These are phyloP conservation scores for Geotrichum europaeum DNA, from an alignment of 1,139 yeast species.

Conservation along the genomic window DNA sequence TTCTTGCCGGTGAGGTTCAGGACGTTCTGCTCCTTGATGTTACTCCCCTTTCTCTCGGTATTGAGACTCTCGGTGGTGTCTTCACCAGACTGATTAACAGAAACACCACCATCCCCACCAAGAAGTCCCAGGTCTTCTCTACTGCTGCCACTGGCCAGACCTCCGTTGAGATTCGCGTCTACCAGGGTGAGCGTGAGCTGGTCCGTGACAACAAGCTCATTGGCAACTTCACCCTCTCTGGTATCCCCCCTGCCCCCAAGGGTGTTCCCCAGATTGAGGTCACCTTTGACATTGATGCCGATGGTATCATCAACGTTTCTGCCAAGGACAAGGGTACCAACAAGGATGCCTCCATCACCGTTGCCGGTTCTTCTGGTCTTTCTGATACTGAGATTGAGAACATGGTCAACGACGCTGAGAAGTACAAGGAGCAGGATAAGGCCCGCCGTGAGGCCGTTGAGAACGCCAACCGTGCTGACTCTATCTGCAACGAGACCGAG, in stretches of 20 bases:
- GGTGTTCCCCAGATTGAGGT: slow-evolving; percentile 99
- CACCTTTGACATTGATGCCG: slow-evolving; percentile 95
- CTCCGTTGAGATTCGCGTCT: slow-evolving; percentile 95
- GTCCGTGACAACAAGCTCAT: slow-evolving; percentile 97
- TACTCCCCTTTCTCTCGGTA: slow-evolving; percentile 95
- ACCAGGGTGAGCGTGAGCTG: slow-evolving; percentile 99
- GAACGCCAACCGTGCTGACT: slow-evolving; percentile 95
- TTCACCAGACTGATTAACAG: slow-evolving; percentile 96
- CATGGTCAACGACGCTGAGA: slow-evolving; percentile 98
- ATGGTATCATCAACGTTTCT: slow-evolving; percentile 97
- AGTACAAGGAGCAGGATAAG: slow-evolving; percentile 94
- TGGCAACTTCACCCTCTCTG: slow-evolving; percentile 94
- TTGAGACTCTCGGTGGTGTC: slow-evolving; percentile 98
- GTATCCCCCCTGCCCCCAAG: slow-evolving; percentile 97
- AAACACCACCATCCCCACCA: slow-evolving; percentile 96
- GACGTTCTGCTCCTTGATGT: slow-evolving; percentile 93
- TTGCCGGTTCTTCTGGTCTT: slow-evolving; percentile 97
- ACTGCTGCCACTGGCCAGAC: slow-evolving; percentile 99
- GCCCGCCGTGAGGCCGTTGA: slow-evolving; percentile 92
- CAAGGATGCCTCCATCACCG: slow-evolving; percentile 98
- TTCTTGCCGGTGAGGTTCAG: slow-evolving; percentile 95
- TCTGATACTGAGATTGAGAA: slow-evolving; percentile 94
- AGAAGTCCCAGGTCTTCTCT: slow-evolving; percentile 94
- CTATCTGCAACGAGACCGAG: slow-evolving; percentile 94
- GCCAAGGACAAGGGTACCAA: slow-evolving; percentile 98